Evolutionary conservation across 1,284 basidiomycete species (phyloP), one percentile per base, ranked within the genome.

Genomic region (Rugosomyces carneus): DNA sequence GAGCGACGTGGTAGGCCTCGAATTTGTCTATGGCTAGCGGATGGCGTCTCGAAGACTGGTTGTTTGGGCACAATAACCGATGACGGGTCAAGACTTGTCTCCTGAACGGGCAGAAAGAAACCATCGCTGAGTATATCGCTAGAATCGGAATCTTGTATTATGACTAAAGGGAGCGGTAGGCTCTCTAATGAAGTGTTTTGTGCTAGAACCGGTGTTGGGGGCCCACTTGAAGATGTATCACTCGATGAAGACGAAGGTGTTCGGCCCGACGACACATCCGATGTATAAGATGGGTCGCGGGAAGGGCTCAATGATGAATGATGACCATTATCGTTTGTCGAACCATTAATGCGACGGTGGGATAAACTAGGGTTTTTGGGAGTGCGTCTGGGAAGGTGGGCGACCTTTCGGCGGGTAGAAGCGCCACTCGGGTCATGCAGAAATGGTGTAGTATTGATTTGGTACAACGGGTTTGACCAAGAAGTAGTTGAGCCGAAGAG

Each of bases 331-430:
- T 15, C n/a, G 3, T 15, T 13, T 13, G 15, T 8, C 5, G 3
- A 13, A 11, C 5, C 8, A 7, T 16, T 34, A 8, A 2, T n/a
- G 31, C n/a, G 31, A 15, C n/a, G n/a, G 51, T 57, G 38, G 1
- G 37, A n/a, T n/a, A 31, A 29, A 37, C 47, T 47, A 26, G 32
- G 37, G 26, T 36, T 21, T 32, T 53, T 54, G 9, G 60, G 61
- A 2, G 52, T 54, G n/a, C 60, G 60, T 6, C 47, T 59, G 3
- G 60, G 59, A 16, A 58, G 48, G 11, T 47, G 48, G 8, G 57
- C 49, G 19, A 50, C 39, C 45, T 63, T 61, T 20, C 56, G 54
- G 8, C 44, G 49, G 27, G 37, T 18, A 8, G 42, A 29, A 6
- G 40, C 37, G n/a, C n/a, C 16, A 7, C 18, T 19, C 16, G 10